phyloP scores from a whole-genome alignment of 2,329 filamentous ascomycete genomes.

The Colletotrichum somersetense region DNA sequence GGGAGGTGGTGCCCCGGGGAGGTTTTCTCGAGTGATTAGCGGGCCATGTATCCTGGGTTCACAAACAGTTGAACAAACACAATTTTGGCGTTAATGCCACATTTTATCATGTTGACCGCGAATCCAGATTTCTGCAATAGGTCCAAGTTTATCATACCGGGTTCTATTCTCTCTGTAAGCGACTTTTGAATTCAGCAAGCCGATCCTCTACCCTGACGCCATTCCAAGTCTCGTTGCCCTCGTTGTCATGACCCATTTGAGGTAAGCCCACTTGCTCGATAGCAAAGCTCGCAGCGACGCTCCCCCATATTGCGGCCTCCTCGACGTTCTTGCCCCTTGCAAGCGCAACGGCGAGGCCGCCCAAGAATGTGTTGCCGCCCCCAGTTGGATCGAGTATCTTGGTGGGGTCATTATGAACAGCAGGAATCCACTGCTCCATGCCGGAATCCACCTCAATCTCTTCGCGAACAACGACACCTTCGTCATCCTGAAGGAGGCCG shows the following conservation, averaged over 20 bases:
- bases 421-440: slow-evolving; percentile 80
- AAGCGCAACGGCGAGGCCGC: slow-evolving; percentile 69
- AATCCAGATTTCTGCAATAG: background rate
- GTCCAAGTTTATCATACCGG: background rate
- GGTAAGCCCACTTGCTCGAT: slow-evolving; percentile 96
- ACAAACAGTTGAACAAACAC: background rate
- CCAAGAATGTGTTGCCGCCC: slow-evolving; percentile 90
- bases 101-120: background rate
- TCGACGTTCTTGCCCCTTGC: slow-evolving; percentile 71
- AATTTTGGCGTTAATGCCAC: background rate
- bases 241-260: slow-evolving; percentile 58
- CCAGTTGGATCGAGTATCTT: slow-evolving; percentile 92
- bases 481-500: slow-evolving; percentile 66
- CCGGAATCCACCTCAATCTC: slow-evolving; percentile 74
- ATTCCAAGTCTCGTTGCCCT: slow-evolving; percentile 72
- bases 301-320: slow-evolving; percentile 82
- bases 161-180: slow-evolving; percentile 46
- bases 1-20: slow-evolving; percentile 1
- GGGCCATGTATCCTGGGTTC: background rate
- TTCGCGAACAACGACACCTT: slow-evolving; percentile 66
- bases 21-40: background rate
- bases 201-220: slow-evolving; percentile 65
- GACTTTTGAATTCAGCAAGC: slow-evolving; percentile 62
- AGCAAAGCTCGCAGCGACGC: slow-evolving; percentile 88
- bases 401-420: slow-evolving; percentile 70